These are phyloP conservation scores for Cyclanthera cordifolia DNA, from an alignment of 306 rosid species.

Conservation along the genomic window DNA sequence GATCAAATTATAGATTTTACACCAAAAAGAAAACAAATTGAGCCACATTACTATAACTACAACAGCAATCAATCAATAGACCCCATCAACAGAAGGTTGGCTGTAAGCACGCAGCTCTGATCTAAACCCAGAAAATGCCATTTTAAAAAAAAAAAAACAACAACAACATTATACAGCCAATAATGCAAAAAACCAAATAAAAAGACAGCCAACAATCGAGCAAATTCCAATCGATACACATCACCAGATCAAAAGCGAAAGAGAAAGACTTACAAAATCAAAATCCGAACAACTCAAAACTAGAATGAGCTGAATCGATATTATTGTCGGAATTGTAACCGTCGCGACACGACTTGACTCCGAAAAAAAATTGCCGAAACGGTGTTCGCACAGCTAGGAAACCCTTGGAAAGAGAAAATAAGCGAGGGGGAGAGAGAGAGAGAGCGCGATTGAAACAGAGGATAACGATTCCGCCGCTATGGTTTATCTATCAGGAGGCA, in stretches of 20 bases:
- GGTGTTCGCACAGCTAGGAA: constrained; percentile 1
- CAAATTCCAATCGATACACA: background rate
- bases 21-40: background rate
- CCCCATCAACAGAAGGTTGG: background rate
- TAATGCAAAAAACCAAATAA: background rate
- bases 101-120: background rate
- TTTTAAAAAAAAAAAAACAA: too few relatives aligned
- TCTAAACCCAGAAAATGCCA: background rate
- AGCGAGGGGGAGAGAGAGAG: too few relatives aligned
- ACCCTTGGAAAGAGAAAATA: background rate
- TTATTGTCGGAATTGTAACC: background rate
- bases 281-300: background rate
- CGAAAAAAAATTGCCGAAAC: background rate
- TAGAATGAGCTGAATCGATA: background rate
- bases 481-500: background rate
- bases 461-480: background rate
- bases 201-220: background rate
- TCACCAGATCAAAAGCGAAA: background rate
- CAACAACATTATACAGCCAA: background rate
- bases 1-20: background rate
- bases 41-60: background rate
- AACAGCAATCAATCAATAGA: background rate
- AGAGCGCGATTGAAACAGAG: background rate
- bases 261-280: background rate
- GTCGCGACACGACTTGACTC: constrained; percentile 5